phyloP scores from a whole-genome alignment of 2,329 filamentous ascomycete genomes.

The Gnomoniopsis smithogilvyi region DNA sequence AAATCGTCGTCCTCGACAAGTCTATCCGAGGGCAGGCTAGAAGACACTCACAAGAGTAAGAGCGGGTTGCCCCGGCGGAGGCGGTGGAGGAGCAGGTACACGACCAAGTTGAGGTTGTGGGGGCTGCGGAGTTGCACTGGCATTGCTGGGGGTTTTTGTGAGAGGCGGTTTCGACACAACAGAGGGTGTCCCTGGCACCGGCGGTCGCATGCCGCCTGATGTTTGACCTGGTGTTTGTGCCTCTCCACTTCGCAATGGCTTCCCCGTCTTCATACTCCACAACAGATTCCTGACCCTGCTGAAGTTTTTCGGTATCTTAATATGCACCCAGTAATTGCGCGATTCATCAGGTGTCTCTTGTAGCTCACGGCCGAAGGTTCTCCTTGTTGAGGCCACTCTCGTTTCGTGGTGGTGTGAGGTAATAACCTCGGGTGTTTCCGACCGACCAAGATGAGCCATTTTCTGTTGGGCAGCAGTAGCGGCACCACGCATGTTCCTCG shows the following conservation, averaged over 20 bases:
- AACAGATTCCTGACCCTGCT: constrained; percentile 68
- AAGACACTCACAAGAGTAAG: constrained; percentile 57
- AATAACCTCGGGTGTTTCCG: constrained; percentile 80
- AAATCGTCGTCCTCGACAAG: constrained; percentile 1
- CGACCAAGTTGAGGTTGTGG: constrained; percentile 54
- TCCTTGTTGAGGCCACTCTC: constrained; percentile 54
- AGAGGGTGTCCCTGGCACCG: constrained; percentile 36
- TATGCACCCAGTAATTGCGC: constrained; percentile 66
- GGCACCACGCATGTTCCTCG: constrained; percentile 83
- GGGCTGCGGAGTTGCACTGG: constrained; percentile 34
- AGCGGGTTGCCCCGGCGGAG: constrained; percentile 51
- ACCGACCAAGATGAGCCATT: constrained; percentile 78
- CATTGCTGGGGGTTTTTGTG: constrained; percentile 8
- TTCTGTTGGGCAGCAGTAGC: constrained; percentile 83
- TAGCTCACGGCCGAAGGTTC: constrained; percentile 54
- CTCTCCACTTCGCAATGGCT: constrained; percentile 35
- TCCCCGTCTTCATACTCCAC: constrained; percentile 38
- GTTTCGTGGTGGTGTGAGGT: constrained; percentile 67
- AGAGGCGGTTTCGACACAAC: constrained; percentile 20
- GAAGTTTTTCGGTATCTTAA: constrained; percentile 60
- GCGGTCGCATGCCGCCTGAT: constrained; percentile 53
- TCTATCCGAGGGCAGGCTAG: constrained; percentile 16
- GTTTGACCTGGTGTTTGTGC: constrained; percentile 41
- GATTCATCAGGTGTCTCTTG: constrained; percentile 81
- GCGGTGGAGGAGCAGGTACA: constrained; percentile 64